Percentiles rank a stretch among this genome's conserved stretches.
These are phyloP conservation scores for Eucalyptus cloeziana DNA, from an alignment of 345 rosid species.

Conservation along the genomic window DNA sequence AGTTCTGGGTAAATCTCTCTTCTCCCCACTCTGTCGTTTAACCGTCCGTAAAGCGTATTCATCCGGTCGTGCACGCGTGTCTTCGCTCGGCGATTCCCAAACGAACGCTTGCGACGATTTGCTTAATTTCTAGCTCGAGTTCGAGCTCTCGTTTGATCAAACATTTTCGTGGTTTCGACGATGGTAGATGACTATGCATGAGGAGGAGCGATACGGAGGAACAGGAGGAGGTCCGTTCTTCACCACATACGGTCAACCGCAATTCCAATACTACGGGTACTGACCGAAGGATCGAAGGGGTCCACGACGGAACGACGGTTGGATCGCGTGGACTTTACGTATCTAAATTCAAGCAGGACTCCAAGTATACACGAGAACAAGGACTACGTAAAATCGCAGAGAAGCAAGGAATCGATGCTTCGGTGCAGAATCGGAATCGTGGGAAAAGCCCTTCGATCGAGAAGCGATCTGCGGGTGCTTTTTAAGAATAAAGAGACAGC, in stretches of 20 bases:
- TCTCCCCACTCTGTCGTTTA: not conserved
- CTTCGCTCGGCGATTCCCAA: not conserved
- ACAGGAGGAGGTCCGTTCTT: slow-evolving; percentile 4
- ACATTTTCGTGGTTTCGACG: not conserved
- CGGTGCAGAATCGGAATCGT: not conserved
- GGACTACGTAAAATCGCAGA: not conserved
- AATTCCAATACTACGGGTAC: not conserved
- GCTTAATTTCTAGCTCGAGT: not conserved
- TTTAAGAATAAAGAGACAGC: not conserved
- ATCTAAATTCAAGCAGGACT: not conserved
- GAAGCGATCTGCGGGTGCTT: not conserved
- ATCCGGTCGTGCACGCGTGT: not conserved
- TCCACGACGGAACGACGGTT: not conserved
- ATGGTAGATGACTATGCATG: slow-evolving; percentile 8
- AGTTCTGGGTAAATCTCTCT: slow-evolving; percentile 41
- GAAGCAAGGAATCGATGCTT: not conserved
- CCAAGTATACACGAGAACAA: not conserved
- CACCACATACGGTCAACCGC: not conserved
- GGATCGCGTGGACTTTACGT: not conserved
- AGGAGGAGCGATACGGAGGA: slow-evolving; percentile 20
- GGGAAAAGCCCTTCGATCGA: not conserved
- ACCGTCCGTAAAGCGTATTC: not conserved
- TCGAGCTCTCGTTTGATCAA: not conserved
- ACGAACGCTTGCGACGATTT: not conserved
- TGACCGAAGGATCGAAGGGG: not conserved